Conservation (phyloP, 2,329 filamentous ascomycete genomes). For the Plectosphaerella sp. region DNA sequence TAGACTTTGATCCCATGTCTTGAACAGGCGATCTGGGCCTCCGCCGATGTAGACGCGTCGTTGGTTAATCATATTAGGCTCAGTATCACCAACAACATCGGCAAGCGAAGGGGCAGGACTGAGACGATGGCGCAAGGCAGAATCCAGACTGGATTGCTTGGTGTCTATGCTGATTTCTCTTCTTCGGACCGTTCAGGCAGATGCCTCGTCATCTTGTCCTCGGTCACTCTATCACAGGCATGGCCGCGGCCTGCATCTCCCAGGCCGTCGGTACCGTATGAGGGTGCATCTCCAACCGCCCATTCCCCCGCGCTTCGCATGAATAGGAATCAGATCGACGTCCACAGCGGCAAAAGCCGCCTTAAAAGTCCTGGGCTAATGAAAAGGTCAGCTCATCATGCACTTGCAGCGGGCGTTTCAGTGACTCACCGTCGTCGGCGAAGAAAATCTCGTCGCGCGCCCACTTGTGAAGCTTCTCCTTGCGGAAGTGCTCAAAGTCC, state of each 20-base stretch:
- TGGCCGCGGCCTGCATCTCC: neutral
- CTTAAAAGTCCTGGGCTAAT: neutral
- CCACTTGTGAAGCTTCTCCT: constrained; percentile 62
- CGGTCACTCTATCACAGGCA: neutral
- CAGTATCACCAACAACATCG: neutral
- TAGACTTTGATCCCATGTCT: neutral
- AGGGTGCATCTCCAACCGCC: neutral
- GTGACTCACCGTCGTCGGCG: constrained; percentile 21
- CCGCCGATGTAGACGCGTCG: neutral
- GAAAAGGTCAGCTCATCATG: neutral
- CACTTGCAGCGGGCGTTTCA: neutral
- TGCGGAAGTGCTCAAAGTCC: constrained; percentile 81
- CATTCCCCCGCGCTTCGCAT: neutral
- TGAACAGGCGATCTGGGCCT: no score
- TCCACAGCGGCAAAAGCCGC: neutral
- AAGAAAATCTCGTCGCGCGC: constrained; percentile 41
- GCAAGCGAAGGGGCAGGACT: neutral
- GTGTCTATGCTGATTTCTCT: no score
- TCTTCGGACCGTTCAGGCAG: no score
- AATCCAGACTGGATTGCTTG: neutral
- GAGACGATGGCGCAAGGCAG: neutral
- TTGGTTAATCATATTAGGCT: constrained; percentile 5
- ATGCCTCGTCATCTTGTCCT: no score
- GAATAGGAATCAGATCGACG: no score
- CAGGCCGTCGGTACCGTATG: neutral